Base-by-base conservation (phyloP, 805 yeast species). In the Candida montana region DNA sequence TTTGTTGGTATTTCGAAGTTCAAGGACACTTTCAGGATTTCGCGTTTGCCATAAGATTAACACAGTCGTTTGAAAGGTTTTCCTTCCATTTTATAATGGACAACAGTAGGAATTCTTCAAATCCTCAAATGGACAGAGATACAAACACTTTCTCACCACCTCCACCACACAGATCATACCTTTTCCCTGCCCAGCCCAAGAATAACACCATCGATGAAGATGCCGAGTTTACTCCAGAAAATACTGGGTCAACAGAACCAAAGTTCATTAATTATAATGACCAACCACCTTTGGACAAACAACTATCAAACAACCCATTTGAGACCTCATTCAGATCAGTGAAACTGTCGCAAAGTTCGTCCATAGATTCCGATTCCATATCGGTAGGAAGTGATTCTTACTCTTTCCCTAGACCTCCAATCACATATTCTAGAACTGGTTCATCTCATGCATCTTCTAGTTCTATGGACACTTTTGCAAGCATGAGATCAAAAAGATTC, bases 401-500 rank as follows among this genome's bases (percentile, higher is more conserved):
- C n/a, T 3, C 13, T 9, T 35, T 29, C 10, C 32, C 19, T 7
- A 26, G 28, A 26, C 47, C 36, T 17, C 17, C 19, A 16, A 29
- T 23, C 4, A 30, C 8, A 8, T 37, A 35, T 20, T 21, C 33
- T 13, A 39, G 33, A 24, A 37, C 19, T 9, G 51, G 48, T n/a
- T n/a, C n/a, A 29, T 51, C 54, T 5, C 31, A 33, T 34, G 36
- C 44, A 31, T 52, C 57, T 5, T 37, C 48, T 26, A 45, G 30
- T 34, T 47, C 55, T 11, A 33, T 47, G 26, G 55, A 52, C 11
- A 50, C 57, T 4, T 10, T 49, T 15, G 37, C 45, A 13, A 46
- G 49, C 16, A 41, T 35, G 16, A 48, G 39, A 27, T 45, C 50
- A 23, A 48, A 47, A 17, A 39, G 52, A 19, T 51, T 44, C 40